phyloP scores from a whole-genome alignment of 352 stramenopile genomes.

The Phytophthora rubi region DNA sequence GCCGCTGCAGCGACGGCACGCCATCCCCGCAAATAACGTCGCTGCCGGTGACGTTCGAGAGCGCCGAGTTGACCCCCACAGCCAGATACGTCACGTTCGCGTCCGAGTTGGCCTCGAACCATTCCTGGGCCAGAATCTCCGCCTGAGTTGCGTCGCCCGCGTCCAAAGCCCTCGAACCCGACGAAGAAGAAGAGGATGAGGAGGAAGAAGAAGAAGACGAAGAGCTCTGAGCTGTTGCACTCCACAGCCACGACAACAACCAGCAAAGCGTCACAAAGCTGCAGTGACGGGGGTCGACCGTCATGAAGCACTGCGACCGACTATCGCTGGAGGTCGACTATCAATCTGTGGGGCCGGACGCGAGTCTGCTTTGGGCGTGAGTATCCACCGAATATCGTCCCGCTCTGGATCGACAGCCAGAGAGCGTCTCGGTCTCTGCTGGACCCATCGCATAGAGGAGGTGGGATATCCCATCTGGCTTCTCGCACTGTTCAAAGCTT shows the following conservation, averaged over 20 bases:
- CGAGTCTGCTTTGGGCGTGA: conserved; percentile 19
- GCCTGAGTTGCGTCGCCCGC: conserved; percentile 18
- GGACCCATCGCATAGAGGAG: conserved; percentile 29
- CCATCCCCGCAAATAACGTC: conserved; percentile 41
- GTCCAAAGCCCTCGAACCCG: conserved; percentile 3
- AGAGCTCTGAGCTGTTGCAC: conserved; percentile 13
- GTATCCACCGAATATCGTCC: conserved; percentile 5
- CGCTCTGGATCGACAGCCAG: conserved; percentile 6
- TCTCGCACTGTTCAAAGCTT: background rate
- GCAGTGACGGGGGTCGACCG: background rate
- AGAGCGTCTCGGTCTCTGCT: conserved; percentile 34
- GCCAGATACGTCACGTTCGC: conserved; percentile 45
- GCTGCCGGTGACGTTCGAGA: conserved; percentile 34
- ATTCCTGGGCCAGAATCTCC: conserved; percentile 35
- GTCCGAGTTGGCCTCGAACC: conserved; percentile 41
- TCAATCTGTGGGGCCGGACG: conserved; percentile 14
- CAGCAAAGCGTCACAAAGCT: background rate
- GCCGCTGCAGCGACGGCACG: conserved; percentile 43
- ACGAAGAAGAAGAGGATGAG: conserved; percentile 1
- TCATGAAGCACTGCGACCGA: background rate
- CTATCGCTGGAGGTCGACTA: conserved; percentile 5
- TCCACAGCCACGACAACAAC: background rate
- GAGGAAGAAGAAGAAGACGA: conserved; percentile 15
- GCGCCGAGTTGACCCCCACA: conserved; percentile 36
- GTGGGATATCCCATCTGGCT: conserved; percentile 23